Evolutionary conservation across 2,329 filamentous ascomycete genomes (phyloP).

Genomic region (Aspergillus puulaauensis): DNA sequence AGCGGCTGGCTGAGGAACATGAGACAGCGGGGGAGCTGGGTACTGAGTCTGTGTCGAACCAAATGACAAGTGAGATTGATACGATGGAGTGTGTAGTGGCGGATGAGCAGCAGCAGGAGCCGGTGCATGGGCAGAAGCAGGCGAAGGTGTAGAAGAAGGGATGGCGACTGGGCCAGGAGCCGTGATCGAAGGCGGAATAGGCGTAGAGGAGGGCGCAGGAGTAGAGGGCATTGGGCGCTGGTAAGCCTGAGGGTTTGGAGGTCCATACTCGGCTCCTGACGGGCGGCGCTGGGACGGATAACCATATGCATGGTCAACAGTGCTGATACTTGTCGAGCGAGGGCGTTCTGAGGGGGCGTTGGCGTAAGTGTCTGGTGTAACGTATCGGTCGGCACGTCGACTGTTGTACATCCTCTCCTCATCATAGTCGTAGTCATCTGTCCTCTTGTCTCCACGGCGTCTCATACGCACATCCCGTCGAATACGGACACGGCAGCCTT

Average conservation of each 20-base stretch:
- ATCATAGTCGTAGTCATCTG: slow-evolving; percentile 67
- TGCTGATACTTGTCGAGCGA: slow-evolving; percentile 62
- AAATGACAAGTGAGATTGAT: slow-evolving; percentile 44
- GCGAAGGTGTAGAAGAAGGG: slow-evolving; percentile 29
- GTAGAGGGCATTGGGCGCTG: slow-evolving; percentile 38
- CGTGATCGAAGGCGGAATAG: slow-evolving; percentile 36
- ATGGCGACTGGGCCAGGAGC: slow-evolving; percentile 20
- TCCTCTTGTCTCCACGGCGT: slow-evolving; percentile 71
- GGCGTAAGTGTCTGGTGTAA: slow-evolving; percentile 51
- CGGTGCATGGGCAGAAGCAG: slow-evolving; percentile 19
- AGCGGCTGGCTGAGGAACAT: slow-evolving; percentile 43
- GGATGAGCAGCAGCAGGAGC: slow-evolving; percentile 25
- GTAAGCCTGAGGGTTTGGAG: slow-evolving; percentile 32
- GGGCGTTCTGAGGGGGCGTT: slow-evolving; percentile 50
- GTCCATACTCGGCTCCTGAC: slow-evolving; percentile 48
- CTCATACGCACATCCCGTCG: slow-evolving; percentile 91
- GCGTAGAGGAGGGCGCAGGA: slow-evolving; percentile 27
- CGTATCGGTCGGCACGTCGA: slow-evolving; percentile 47
- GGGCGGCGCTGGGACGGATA: slow-evolving; percentile 49
- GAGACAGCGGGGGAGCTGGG: slow-evolving; percentile 41
- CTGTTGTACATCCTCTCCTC: slow-evolving; percentile 50
- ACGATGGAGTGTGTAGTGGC: slow-evolving; percentile 21
- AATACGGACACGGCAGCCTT: slow-evolving; percentile 94
- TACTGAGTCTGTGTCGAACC: slow-evolving; percentile 43
- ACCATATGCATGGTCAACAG: slow-evolving; percentile 46